These are phyloP conservation scores for Pestalotiopsis sp. DNA, from an alignment of 2,329 filamentous ascomycete genomes.

Conservation along the genomic window DNA sequence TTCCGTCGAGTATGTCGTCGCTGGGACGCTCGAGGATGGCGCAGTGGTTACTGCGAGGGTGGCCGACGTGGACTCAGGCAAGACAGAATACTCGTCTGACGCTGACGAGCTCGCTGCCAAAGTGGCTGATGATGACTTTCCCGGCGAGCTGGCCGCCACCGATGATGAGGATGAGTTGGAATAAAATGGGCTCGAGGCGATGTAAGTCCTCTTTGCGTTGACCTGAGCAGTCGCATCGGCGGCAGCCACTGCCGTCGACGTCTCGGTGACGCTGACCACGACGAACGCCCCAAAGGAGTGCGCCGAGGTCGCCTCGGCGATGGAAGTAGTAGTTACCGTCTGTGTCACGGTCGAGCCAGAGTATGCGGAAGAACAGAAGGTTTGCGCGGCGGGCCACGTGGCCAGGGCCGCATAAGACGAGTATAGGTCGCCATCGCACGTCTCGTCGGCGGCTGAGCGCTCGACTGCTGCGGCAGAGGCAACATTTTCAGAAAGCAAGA, in stretches of 20 bases:
- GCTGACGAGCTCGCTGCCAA: background rate
- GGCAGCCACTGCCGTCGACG: background rate
- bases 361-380: slow-evolving; percentile 1
- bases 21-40: background rate
- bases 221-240: background rate
- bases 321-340: background rate
- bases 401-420: background rate
- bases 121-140: background rate
- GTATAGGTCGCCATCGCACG: background rate
- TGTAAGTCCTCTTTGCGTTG: background rate
- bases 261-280: background rate
- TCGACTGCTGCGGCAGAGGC: background rate
- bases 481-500: background rate
- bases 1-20: background rate
- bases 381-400: background rate
- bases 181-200: background rate
- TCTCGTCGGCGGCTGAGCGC: background rate
- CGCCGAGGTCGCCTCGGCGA: background rate
- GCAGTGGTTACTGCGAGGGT: background rate
- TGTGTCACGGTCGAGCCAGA: background rate
- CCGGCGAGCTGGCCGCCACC: background rate
- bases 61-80: background rate
- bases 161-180: background rate
- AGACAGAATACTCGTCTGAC: background rate
- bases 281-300: background rate